Conservation (phyloP, 2,329 filamentous ascomycete genomes). For the Alternaria novae-zelandiae region DNA sequence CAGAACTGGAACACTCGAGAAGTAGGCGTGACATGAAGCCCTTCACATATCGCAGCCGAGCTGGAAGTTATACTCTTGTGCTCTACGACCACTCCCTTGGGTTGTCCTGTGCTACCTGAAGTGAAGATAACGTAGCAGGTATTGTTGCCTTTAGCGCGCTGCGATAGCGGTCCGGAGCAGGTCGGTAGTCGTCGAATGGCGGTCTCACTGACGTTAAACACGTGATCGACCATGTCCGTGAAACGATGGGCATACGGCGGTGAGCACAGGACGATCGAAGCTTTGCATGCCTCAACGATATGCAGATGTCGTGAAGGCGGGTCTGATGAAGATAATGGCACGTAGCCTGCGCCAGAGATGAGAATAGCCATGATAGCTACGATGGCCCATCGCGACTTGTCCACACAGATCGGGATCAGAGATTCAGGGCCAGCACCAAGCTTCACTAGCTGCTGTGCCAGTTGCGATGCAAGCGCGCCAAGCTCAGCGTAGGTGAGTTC, state of each 20-base stretch:
- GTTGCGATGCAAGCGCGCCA: slow-evolving; percentile 22
- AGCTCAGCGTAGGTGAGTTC: slow-evolving; percentile 40
- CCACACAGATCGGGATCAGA: slow-evolving; percentile 44
- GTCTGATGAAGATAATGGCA: slow-evolving; percentile 38
- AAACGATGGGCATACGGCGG: slow-evolving; percentile 30
- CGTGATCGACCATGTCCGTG: slow-evolving; percentile 18
- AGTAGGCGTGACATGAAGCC: slow-evolving; percentile 31
- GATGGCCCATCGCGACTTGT: slow-evolving; percentile 47
- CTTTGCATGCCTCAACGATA: slow-evolving; percentile 37
- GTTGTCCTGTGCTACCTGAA: slow-evolving; percentile 42
- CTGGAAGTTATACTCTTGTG: slow-evolving; percentile 37
- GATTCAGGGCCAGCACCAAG: slow-evolving; percentile 43
- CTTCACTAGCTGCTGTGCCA: slow-evolving; percentile 38
- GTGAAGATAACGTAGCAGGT: slow-evolving; percentile 42
- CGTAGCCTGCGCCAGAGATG: slow-evolving; percentile 43
- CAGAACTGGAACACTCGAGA: slow-evolving; percentile 47
- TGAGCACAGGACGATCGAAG: slow-evolving; percentile 37
- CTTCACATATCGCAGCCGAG: slow-evolving; percentile 36
- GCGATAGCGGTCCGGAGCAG: slow-evolving; percentile 7
- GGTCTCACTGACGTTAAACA: slow-evolving; percentile 26
- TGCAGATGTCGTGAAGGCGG: slow-evolving; percentile 34
- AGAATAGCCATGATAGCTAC: slow-evolving; percentile 47
- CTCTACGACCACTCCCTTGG: slow-evolving; percentile 42
- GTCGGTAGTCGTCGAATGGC: slow-evolving; percentile 22
- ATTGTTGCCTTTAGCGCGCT: slow-evolving; percentile 26